Percentiles rank a stretch among this genome's conserved stretches.
phyloP scores from a whole-genome alignment of 106 monocot genomes.

The Dendrobium chrysotoxum region DNA sequence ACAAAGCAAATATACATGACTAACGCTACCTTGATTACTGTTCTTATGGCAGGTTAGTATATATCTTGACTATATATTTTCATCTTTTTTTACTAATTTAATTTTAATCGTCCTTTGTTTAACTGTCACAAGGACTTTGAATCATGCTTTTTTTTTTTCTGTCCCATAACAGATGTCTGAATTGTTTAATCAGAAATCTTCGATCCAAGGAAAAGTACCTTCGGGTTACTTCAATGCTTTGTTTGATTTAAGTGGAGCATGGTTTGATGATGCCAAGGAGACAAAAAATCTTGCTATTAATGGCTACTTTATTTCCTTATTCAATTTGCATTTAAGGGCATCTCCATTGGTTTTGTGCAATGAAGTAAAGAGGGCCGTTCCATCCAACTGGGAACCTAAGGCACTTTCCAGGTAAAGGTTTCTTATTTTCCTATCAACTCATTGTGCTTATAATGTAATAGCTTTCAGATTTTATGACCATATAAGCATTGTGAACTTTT shows the following conservation, averaged over 20 bases:
- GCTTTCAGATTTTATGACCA: neutral
- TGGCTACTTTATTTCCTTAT: slow-evolving; percentile 85
- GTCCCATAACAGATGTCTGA: slow-evolving; percentile 68
- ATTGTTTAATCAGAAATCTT: slow-evolving; percentile 79
- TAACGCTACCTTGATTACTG: neutral
- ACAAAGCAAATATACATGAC: neutral
- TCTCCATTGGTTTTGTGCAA: slow-evolving; percentile 68
- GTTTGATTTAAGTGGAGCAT: slow-evolving; percentile 78
- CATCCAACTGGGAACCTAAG: slow-evolving; percentile 80
- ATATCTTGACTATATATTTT: neutral
- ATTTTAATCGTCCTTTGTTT: neutral
- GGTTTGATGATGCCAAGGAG: slow-evolving; percentile 70
- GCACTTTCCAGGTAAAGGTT: slow-evolving; percentile 51
- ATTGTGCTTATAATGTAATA: neutral
- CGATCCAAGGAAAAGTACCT: slow-evolving; percentile 85
- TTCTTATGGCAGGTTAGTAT: neutral
- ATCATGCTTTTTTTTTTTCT: neutral
- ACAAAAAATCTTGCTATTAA: slow-evolving; percentile 75
- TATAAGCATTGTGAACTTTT: neutral
- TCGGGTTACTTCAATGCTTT: slow-evolving; percentile 93
- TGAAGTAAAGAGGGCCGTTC: slow-evolving; percentile 81
- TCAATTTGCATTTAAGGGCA: slow-evolving; percentile 73
- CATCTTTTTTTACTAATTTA: neutral
- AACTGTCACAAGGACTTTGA: neutral
- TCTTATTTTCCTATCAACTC: neutral